phyloP scores from a whole-genome alignment of 345 rosid genomes.

The Eutrema yunnanense region DNA sequence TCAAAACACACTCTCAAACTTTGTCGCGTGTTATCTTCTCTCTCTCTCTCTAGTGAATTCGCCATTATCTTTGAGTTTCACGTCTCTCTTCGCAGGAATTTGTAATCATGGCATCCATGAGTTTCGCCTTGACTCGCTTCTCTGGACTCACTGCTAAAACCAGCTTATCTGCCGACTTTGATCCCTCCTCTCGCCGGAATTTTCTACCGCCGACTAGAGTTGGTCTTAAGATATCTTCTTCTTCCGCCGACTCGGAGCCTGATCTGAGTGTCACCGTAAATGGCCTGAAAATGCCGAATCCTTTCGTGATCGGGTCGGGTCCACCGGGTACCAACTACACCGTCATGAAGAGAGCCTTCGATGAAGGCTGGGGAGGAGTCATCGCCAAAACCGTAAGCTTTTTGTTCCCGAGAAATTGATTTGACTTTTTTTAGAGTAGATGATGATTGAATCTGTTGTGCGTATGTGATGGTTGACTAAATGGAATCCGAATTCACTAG shows the following conservation, averaged over 20 bases:
- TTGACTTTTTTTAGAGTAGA: conserved; percentile 1
- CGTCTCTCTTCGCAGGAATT: conserved; percentile 1
- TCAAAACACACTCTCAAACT: conserved; percentile 4
- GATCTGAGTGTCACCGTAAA: conserved; percentile 86
- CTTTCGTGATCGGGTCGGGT: conserved; percentile 95
- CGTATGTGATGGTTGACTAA: conserved; percentile 10
- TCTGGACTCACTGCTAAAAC: conserved; percentile 24
- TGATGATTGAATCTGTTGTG: not conserved
- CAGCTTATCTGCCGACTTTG: conserved; percentile 29
- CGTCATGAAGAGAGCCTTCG: conserved; percentile 94
- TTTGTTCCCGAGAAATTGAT: not conserved
- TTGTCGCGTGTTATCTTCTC: conserved; percentile 7
- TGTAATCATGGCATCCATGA: conserved; percentile 51
- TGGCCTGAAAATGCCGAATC: conserved; percentile 85
- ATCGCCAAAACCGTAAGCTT: conserved; percentile 88
- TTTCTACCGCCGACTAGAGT: conserved; percentile 32
- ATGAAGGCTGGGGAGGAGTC: conserved; percentile 99
- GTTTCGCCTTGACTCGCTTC: conserved; percentile 43
- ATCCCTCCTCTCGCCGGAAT: conserved; percentile 28
- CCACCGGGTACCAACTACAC: conserved; percentile 98
- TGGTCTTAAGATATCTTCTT: conserved; percentile 51
- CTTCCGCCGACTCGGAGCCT: conserved; percentile 45
- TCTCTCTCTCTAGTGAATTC: not conserved
- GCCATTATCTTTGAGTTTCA: not conserved
- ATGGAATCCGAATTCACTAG: not conserved